Conservation (phyloP, 441 rosid genomes). For the Cnidoscolus chayamansa region DNA sequence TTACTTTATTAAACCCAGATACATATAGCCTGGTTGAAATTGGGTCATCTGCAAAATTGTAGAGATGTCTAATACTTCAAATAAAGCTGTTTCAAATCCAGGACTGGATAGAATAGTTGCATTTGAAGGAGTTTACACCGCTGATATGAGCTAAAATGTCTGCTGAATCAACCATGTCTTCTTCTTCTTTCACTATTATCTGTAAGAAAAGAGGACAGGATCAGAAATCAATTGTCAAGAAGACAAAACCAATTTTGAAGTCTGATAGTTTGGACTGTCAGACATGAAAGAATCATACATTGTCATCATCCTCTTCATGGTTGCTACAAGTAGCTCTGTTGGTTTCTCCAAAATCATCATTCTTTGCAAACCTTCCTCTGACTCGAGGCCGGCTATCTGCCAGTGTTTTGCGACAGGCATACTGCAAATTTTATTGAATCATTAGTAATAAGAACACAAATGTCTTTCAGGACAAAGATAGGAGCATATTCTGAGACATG, state of each 20-base stretch:
- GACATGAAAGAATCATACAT: slow-evolving; percentile 26
- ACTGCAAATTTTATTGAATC: slow-evolving; percentile 39
- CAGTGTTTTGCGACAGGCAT: slow-evolving; percentile 89
- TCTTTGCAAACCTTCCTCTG: slow-evolving; percentile 92
- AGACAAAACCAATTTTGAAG: background rate
- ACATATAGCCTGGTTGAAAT: slow-evolving; percentile 27
- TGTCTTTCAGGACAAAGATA: background rate
- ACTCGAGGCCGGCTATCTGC: slow-evolving; percentile 96
- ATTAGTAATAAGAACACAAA: background rate
- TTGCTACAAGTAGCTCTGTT: slow-evolving; percentile 22
- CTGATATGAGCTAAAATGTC: slow-evolving; percentile 84
- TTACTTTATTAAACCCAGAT: slow-evolving; percentile 14
- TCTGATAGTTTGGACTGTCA: background rate
- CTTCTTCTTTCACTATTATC: slow-evolving; percentile 71
- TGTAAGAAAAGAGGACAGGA: slow-evolving; percentile 20
- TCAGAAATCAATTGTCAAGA: background rate
- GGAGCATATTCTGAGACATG: background rate
- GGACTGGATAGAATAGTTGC: slow-evolving; percentile 69
- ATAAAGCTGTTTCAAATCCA: slow-evolving; percentile 49
- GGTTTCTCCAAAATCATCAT: slow-evolving; percentile 69
- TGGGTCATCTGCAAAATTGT: slow-evolving; percentile 50
- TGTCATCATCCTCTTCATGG: slow-evolving; percentile 66
- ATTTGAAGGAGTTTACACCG: slow-evolving; percentile 86
- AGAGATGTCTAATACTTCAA: slow-evolving; percentile 19
- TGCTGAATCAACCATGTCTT: slow-evolving; percentile 67